Evolutionary conservation across 495 filamentous ascomycete genomes (phyloP).

Genomic region (Hyaloscypha finlandica): DNA sequence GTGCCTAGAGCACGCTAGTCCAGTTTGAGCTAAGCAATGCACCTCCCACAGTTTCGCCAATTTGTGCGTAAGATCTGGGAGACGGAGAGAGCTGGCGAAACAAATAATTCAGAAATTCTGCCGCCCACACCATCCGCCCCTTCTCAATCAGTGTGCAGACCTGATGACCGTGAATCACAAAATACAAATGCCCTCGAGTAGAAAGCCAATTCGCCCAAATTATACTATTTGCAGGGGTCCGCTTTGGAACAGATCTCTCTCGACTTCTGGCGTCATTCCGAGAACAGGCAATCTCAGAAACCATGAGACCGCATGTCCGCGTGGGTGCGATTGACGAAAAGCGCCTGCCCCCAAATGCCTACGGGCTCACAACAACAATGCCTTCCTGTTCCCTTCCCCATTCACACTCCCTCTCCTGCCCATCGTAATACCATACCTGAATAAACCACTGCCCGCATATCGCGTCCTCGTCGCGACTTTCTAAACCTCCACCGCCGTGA

Average conservation of each 20-base stretch:
- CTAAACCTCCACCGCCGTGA: slow-evolving; percentile 1
- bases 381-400: background rate
- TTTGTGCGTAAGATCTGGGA: background rate
- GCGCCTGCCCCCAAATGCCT: background rate
- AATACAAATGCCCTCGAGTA: background rate
- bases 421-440: background rate
- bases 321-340: background rate
- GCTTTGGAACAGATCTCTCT: background rate
- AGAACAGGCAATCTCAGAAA: background rate
- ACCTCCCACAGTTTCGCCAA: background rate
- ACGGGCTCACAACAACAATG: background rate
- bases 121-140: background rate
- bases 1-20: background rate
- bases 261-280: background rate
- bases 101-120: background rate
- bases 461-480: slow-evolving; percentile 22
- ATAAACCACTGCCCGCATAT: background rate
- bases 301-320: background rate
- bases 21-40: background rate
- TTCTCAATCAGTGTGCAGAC: background rate
- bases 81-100: background rate
- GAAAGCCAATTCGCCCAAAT: background rate
- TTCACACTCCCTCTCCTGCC: background rate
- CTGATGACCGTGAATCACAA: background rate
- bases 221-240: background rate